These are phyloP conservation scores for Cotoneaster glaucophyllus DNA, from an alignment of 306 rosid genomes.

Conservation along the genomic window DNA sequence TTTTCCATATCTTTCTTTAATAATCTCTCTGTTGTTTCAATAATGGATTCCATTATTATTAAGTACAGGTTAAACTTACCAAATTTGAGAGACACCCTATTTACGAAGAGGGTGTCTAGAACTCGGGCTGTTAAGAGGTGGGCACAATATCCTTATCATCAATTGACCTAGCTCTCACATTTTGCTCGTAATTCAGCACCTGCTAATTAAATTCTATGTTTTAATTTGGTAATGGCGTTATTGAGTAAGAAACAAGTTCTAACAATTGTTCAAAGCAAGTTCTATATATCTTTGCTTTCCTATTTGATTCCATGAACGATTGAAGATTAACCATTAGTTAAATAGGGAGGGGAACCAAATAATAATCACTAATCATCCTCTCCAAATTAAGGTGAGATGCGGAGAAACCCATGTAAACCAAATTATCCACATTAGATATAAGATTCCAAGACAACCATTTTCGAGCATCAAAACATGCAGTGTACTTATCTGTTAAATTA, in stretches of 20 bases:
- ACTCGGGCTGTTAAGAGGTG: no score
- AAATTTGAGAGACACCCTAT: not conserved
- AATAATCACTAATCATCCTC: not conserved
- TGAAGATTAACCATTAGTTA: no score
- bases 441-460: not conserved
- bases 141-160: no score
- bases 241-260: not conserved
- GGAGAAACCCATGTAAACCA: not conserved
- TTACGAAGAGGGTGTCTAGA: not conserved
- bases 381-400: not conserved
- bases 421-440: not conserved
- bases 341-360: not conserved
- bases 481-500: not conserved
- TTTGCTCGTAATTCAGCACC: no score
- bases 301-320: not conserved
- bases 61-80: not conserved
- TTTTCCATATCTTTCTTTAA: not conserved
- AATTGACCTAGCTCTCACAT: no score
- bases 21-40: not conserved
- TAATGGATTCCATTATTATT: not conserved
- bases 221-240: not conserved
- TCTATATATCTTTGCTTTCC: not conserved
- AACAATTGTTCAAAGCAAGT: not conserved
- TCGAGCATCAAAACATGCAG: not conserved
- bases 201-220: no score